phyloP scores from a whole-genome alignment of 2,329 filamentous ascomycete species.

The Neofusicoccum kwambonambiense region DNA sequence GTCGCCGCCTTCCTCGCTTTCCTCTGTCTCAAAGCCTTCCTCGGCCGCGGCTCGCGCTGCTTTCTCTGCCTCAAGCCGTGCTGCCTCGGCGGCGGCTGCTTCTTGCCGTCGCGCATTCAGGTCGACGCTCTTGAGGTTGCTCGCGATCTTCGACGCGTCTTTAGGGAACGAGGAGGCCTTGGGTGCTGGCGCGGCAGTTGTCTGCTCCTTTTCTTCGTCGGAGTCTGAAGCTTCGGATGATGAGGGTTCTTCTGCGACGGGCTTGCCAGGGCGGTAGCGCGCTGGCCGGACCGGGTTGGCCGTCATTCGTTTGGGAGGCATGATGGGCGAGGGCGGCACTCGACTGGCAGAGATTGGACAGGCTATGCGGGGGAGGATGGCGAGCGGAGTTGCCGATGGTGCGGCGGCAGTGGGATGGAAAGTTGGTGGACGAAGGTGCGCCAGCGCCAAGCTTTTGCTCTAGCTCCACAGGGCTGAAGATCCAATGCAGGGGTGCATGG shows the following conservation, averaged over 20 bases:
- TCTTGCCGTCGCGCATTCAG: constrained; percentile 33
- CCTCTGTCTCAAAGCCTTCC: constrained; percentile 62
- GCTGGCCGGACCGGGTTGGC: constrained; percentile 80
- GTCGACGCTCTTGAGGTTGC: constrained; percentile 45
- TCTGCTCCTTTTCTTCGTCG: constrained; percentile 37
- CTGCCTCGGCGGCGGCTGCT: constrained; percentile 28
- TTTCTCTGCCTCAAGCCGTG: constrained; percentile 26
- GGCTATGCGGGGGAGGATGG: neutral
- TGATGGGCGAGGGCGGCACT: constrained; percentile 28
- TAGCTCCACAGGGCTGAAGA: constrained; percentile 16
- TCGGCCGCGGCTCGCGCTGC: constrained; percentile 42
- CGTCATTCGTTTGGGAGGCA: constrained; percentile 85
- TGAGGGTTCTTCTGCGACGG: constrained; percentile 49
- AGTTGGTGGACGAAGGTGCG: neutral
- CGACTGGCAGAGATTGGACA: neutral
- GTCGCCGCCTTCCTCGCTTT: constrained; percentile 25
- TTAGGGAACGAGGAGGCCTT: constrained; percentile 50
- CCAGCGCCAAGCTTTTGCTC: constrained; percentile 9
- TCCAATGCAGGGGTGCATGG: neutral
- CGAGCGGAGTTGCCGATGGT: neutral
- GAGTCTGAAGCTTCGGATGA: constrained; percentile 52
- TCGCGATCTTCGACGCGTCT: constrained; percentile 40
- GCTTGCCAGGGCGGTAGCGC: constrained; percentile 84
- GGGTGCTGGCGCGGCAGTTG: constrained; percentile 37
- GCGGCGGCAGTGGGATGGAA: neutral